Percentiles rank a stretch among this genome's conserved stretches.
Conservation (phyloP, 345 rosid genomes). For the Punica granatum region DNA sequence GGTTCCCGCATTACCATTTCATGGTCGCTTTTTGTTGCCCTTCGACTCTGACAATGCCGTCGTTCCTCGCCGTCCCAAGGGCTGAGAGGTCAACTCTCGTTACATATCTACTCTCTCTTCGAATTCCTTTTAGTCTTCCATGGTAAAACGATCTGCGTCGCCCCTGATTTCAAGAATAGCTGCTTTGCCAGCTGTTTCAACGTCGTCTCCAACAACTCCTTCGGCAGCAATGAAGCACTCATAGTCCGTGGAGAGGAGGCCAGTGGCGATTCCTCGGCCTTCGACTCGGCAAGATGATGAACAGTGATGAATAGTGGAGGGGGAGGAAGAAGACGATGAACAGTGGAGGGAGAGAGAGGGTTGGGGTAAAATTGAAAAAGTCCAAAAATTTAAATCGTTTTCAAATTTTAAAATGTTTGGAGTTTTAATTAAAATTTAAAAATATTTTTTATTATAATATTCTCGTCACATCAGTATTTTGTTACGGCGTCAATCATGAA, state of each 20-base stretch:
- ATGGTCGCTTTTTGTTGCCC: constrained; percentile 46
- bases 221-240: constrained; percentile 52
- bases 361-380: too few relatives aligned
- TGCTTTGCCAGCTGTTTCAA: constrained; percentile 11
- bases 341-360: too few relatives aligned
- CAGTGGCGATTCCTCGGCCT: constrained; percentile 27
- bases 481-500: too few relatives aligned
- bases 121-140: constrained; percentile 32
- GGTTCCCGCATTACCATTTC: neutral
- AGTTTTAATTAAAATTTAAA: too few relatives aligned
- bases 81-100: constrained; percentile 64
- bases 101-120: constrained; percentile 33
- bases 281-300: too few relatives aligned
- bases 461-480: too few relatives aligned
- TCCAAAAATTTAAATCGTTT: too few relatives aligned
- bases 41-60: constrained; percentile 56
- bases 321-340: too few relatives aligned
- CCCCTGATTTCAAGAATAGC: constrained; percentile 43
- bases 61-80: constrained; percentile 47
- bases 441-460: too few relatives aligned
- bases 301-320: too few relatives aligned
- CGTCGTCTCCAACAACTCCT: constrained; percentile 29
- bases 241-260: constrained; percentile 75
- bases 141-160: constrained; percentile 48
- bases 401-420: too few relatives aligned